phyloP scores from a whole-genome alignment of 257 asterid genomes.

The Solanum ossicruentum region DNA sequence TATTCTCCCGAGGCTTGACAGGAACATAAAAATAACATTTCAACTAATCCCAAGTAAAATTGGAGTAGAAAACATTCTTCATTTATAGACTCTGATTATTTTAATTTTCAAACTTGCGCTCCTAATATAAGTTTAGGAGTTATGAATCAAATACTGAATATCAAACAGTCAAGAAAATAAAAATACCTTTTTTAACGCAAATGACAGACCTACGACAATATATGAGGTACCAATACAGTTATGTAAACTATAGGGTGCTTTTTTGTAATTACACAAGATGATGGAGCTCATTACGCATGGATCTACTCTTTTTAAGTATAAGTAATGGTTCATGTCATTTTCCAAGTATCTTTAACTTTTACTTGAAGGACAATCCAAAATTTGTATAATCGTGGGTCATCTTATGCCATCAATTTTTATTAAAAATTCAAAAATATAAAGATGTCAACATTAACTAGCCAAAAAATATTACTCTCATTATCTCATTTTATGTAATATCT shows the following conservation, averaged over 20 bases:
- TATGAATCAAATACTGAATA: background rate
- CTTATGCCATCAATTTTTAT: background rate
- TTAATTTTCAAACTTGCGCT: background rate
- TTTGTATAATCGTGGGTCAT: slow-evolving; percentile 9
- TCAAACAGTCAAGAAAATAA: background rate
- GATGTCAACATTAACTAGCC: no score
- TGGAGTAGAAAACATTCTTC: background rate
- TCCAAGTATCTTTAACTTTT: background rate
- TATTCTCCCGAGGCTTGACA: no score
- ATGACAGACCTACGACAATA: background rate
- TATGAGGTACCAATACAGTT: background rate
- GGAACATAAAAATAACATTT: background rate
- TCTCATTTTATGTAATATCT: no score
- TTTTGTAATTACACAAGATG: background rate
- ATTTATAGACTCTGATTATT: background rate
- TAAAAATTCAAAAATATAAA: no score
- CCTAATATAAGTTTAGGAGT: background rate
- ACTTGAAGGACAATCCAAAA: slow-evolving; percentile 8
- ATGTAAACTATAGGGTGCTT: background rate
- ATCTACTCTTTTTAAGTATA: background rate
- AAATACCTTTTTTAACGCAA: background rate
- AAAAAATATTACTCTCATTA: background rate
- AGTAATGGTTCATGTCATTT: background rate
- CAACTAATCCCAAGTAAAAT: background rate
- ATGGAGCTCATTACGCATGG: slow-evolving; percentile 9